These are phyloP conservation scores for Colletotrichum eleusines DNA, from an alignment of 2,329 filamentous ascomycete species.

Conservation along the genomic window DNA sequence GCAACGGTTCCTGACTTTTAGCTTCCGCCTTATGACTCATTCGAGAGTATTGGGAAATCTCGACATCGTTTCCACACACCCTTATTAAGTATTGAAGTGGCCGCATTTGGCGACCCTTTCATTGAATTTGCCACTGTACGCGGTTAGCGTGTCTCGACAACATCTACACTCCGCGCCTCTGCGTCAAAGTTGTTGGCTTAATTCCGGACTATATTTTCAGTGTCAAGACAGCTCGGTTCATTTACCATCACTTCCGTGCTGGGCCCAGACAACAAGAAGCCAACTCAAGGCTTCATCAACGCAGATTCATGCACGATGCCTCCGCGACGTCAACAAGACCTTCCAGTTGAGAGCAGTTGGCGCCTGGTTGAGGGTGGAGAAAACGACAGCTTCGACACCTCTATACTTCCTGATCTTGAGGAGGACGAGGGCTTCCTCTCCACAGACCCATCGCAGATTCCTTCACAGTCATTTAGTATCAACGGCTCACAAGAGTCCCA, in stretches of 20 bases:
- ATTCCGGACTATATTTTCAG: not conserved
- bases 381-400: constrained; percentile 71
- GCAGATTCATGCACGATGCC: constrained; percentile 28
- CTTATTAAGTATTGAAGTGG: constrained; percentile 5
- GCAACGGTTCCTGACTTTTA: constrained; percentile 12
- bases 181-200: not conserved
- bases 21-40: constrained; percentile 34
- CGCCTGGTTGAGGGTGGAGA: constrained; percentile 70
- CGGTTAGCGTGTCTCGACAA: constrained; percentile 23
- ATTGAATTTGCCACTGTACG: constrained; percentile 34
- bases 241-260: not conserved
- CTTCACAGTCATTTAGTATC: constrained; percentile 57
- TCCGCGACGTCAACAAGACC: constrained; percentile 44
- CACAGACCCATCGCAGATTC: constrained; percentile 62
- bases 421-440: constrained; percentile 55
- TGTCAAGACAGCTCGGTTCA: constrained; percentile 1
- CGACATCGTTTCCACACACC: not conserved
- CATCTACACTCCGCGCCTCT: constrained; percentile 9
- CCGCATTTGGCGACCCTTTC: constrained; percentile 13
- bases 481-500: constrained; percentile 61
- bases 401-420: constrained; percentile 60
- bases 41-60: constrained; percentile 15
- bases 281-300: not conserved
- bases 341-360: constrained; percentile 68
- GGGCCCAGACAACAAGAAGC: not conserved